Evolutionary conservation across 2,329 filamentous ascomycete species (phyloP), one percentile per base, ranked within the genome.

Genomic region (Erysiphe pulchra): DNA sequence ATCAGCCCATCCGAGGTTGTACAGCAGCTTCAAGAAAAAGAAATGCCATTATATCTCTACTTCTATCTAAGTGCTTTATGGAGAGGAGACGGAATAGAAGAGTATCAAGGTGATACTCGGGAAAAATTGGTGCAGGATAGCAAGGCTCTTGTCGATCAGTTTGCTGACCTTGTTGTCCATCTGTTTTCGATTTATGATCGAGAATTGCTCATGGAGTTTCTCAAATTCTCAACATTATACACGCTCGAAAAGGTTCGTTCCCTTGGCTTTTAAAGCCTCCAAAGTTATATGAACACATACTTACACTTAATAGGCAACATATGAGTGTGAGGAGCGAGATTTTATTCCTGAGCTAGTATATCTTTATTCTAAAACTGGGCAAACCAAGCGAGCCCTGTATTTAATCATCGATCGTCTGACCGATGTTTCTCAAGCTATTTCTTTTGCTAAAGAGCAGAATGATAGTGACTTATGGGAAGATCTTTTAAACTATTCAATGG

Each of bases 321-420:
- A 65, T 69, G 75, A 92, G 54, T 98, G 90, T 57, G 85, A 95
- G 60, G 64, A 68, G 13, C 71, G 73, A 52, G 75, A 79, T 52
- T 95, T 81, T 60, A 80, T 92, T 42, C 80, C 84, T 34, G 90
- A 98, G 59, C 71, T 95, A n/a, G 87, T 98, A 13, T 90, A 90
- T 56, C 72, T 98, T 1, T 80, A 95, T 55, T 92, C 85, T 49
- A 94, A 94, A 59, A 95, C 85, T 0, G 90, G 90, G 0, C 78
- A 94, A 60, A 90, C 84, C 54, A 92, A 94, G 60, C 76, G 81
- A 12, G 92, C 92, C 0, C 66, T 98, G 2, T 86, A 80, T 54
- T 71, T 98, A 45, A 95, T 98, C 56, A 92, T 95, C 50, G 84
- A 92, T 55, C 77, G 84, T n/a, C 70, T 98, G 5, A 77, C 77